Percentiles rank a stretch among this genome's conserved stretches.
Evolutionary conservation across 2,329 filamentous ascomycete species (phyloP).

Genomic region (Gaeumannomyces tritici): DNA sequence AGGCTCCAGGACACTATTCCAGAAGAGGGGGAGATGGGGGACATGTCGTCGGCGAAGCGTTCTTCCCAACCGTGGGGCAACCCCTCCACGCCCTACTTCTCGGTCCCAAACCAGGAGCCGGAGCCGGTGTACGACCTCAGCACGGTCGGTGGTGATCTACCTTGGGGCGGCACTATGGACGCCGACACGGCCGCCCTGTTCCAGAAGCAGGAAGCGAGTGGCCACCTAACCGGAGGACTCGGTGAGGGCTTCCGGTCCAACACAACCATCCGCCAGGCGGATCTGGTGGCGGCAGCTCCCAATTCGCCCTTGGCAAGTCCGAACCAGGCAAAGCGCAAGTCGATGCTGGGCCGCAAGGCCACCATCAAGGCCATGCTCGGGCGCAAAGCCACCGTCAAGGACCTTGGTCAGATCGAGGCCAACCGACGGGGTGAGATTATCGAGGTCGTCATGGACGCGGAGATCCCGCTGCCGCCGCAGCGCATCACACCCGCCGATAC

Average conservation of each 20-base stretch:
- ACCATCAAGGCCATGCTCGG: constrained; percentile 10
- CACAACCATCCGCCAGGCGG: constrained; percentile 35
- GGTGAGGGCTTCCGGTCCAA: constrained; percentile 42
- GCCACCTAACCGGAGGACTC: constrained; percentile 47
- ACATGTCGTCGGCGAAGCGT: neutral
- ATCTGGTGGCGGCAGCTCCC: constrained; percentile 33
- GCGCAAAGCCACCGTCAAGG: constrained; percentile 30
- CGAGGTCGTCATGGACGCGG: constrained; percentile 41
- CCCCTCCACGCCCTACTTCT: constrained; percentile 17
- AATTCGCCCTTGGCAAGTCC: constrained; percentile 7
- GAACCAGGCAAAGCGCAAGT: neutral
- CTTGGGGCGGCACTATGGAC: constrained; percentile 7
- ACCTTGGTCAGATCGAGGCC: constrained; percentile 46
- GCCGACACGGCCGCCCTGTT: constrained; percentile 25
- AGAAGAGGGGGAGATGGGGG: neutral
- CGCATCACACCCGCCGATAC: neutral
- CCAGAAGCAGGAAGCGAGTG: constrained; percentile 43
- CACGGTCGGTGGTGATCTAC: constrained; percentile 13
- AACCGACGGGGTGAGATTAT: constrained; percentile 51
- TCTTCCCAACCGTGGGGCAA: constrained; percentile 7
- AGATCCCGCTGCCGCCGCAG: neutral
- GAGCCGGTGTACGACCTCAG: neutral
- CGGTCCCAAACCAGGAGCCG: constrained; percentile 17
- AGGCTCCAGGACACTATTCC: neutral
- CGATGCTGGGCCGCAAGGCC: neutral